Evolutionary conservation across 1,139 yeast species (phyloP).

Genomic region (Wickerhamomyces sp.): DNA sequence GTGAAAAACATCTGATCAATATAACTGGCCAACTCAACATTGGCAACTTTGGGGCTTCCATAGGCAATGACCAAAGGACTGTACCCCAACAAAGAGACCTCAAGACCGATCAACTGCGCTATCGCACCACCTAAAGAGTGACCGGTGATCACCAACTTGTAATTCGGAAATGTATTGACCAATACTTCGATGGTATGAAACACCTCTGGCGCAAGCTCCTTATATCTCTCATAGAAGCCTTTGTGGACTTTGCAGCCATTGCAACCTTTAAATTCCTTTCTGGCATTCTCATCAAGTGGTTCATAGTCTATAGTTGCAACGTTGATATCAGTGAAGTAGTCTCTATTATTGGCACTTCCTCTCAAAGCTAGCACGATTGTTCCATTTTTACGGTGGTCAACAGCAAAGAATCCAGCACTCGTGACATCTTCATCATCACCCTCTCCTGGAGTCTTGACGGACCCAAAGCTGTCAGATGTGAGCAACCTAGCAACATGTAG

Average conservation of each 20-base stretch:
- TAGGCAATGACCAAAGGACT: constrained; percentile 50
- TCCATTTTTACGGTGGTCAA: constrained; percentile 33
- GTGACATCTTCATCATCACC: too few species aligned
- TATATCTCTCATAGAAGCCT: constrained; percentile 44
- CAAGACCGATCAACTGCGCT: constrained; percentile 57
- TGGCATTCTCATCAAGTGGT: constrained; percentile 20
- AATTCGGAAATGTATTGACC: constrained; percentile 27
- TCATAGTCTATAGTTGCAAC: constrained; percentile 11
- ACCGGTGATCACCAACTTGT: constrained; percentile 50
- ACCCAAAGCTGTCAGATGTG: background rate
- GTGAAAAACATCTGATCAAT: constrained; percentile 45
- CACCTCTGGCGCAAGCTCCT: constrained; percentile 32
- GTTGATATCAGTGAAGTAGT: constrained; percentile 50
- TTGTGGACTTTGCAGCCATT: constrained; percentile 50
- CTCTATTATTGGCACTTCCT: constrained; percentile 52
- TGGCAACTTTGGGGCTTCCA: constrained; percentile 65
- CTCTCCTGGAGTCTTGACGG: background rate
- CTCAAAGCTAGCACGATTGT: constrained; percentile 43
- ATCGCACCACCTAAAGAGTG: constrained; percentile 75
- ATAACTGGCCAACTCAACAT: constrained; percentile 42
- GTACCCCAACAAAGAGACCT: constrained; percentile 46
- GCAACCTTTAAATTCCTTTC: constrained; percentile 27
- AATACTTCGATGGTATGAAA: constrained; percentile 25
- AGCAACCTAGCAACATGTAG: constrained; percentile 14
- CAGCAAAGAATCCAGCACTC: constrained; percentile 37